Evolutionary conservation across 805 yeast genomes (phyloP).

Genomic region (Ogataea parapolymorpha): DNA sequence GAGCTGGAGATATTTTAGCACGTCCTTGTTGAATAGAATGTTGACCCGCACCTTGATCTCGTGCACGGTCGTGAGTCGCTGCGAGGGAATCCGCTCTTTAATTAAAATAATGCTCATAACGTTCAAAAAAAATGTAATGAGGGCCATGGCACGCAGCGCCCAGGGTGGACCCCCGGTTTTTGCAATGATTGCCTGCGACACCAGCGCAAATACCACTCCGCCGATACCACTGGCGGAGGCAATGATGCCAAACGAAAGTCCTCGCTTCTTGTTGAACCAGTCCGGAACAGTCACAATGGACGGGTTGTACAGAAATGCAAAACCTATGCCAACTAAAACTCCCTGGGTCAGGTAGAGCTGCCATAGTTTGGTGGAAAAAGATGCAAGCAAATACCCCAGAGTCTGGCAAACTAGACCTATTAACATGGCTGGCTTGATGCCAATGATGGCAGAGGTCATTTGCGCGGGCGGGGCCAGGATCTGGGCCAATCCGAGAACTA

Average conservation of each 20-base stretch:
- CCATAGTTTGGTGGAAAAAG: conserved; percentile 46
- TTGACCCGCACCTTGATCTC: conserved; percentile 18
- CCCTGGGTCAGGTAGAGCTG: conserved; percentile 56
- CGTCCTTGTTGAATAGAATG: conserved; percentile 19
- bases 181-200: conserved; percentile 36
- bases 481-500: conserved; percentile 25
- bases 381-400: conserved; percentile 47
- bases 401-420: conserved; percentile 44
- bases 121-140: conserved; percentile 37
- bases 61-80: conserved; percentile 13
- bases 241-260: conserved; percentile 39
- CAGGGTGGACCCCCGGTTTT: conserved; percentile 39
- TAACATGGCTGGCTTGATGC: conserved; percentile 21
- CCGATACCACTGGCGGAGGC: conserved; percentile 45
- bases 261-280: conserved; percentile 54
- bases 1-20: conserved; percentile 18
- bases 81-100: not conserved
- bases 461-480: conserved; percentile 22
- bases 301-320: conserved; percentile 48
- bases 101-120: conserved; percentile 41
- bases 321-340: conserved; percentile 48
- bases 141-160: conserved; percentile 44
- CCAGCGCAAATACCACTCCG: conserved; percentile 38
- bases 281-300: conserved; percentile 48
- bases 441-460: conserved; percentile 20